Evolutionary conservation across 2,329 filamentous ascomycete species (phyloP).

Genomic region (Epichloe coenophiala): DNA sequence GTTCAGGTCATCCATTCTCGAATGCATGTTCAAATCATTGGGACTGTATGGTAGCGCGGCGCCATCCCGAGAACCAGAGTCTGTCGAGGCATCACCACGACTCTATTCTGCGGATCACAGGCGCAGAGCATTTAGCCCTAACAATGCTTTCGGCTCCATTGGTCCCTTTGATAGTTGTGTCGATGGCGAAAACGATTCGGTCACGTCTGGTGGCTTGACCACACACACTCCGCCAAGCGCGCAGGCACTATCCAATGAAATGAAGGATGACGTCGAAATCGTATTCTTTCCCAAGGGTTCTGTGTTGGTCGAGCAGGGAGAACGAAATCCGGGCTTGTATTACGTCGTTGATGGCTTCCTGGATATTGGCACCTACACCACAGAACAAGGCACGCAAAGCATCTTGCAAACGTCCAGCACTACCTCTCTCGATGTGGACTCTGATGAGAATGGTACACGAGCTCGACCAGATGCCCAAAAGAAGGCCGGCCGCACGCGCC

Average conservation of each 20-base stretch:
- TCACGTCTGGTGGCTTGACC: slow-evolving; percentile 57
- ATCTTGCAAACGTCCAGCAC: slow-evolving; percentile 18
- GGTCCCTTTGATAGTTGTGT: slow-evolving; percentile 61
- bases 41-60: slow-evolving; percentile 61
- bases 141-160: slow-evolving; percentile 80
- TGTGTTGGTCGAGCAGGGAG: slow-evolving; percentile 88
- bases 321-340: slow-evolving; percentile 91
- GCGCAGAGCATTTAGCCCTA: slow-evolving; percentile 52
- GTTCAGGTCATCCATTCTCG: slow-evolving; percentile 79
- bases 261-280: slow-evolving; percentile 88
- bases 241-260: slow-evolving; percentile 57
- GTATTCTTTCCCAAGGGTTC: slow-evolving; percentile 94
- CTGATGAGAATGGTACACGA: neutral
- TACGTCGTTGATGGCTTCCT: slow-evolving; percentile 97
- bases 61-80: slow-evolving; percentile 52
- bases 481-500: slow-evolving; percentile 30
- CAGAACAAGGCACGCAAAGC: slow-evolving; percentile 17
- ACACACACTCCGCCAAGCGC: slow-evolving; percentile 49
- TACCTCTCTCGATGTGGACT: slow-evolving; percentile 8
- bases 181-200: slow-evolving; percentile 78
- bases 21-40: slow-evolving; percentile 92
- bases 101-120: slow-evolving; percentile 73
- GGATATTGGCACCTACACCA: slow-evolving; percentile 68
- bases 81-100: slow-evolving; percentile 72
- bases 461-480: slow-evolving; percentile 16